These are phyloP conservation scores for Paramecium sonneborni DNA, from an alignment of 73 alveolate genomes.

Conservation along the genomic window DNA sequence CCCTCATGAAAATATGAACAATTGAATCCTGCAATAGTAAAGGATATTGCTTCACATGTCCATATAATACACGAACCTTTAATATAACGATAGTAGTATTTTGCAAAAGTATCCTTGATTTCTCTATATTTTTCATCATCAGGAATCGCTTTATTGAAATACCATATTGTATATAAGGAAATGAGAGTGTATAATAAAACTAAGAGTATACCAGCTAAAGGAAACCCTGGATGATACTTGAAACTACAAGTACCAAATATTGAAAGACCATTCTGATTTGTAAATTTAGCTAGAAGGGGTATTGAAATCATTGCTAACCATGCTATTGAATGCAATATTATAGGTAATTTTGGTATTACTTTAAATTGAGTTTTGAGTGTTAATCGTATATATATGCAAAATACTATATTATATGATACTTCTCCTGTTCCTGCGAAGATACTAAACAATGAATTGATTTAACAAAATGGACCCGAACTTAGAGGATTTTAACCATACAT, in stretches of 20 bases:
- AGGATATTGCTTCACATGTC: constrained; percentile 50
- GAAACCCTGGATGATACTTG: constrained; percentile 52
- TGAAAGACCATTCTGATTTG: constrained; percentile 19
- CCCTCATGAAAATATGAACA: constrained; percentile 53
- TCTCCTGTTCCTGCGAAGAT: constrained; percentile 62
- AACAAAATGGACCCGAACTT: constrained; percentile 51
- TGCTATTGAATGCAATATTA: constrained; percentile 52
- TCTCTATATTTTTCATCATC: constrained; percentile 45
- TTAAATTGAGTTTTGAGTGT: background rate
- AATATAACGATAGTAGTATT: constrained; percentile 58
- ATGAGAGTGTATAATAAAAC: constrained; percentile 2
- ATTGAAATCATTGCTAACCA: constrained; percentile 42
- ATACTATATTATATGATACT: constrained; percentile 46
- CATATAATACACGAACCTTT: constrained; percentile 56
- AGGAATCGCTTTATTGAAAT: constrained; percentile 58
- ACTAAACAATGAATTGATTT: constrained; percentile 51
- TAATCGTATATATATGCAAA: constrained; percentile 50
- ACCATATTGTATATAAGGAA: constrained; percentile 58
- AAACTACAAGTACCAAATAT: constrained; percentile 65
- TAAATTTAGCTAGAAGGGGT: constrained; percentile 47
- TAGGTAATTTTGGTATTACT: background rate
- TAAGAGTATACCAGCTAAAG: constrained; percentile 48
- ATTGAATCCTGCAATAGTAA: constrained; percentile 47
- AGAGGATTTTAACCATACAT: background rate
- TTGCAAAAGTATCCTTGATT: constrained; percentile 36